Evolutionary conservation across 2,329 filamentous ascomycete species (phyloP).

Genomic region (Xylaria sp.): DNA sequence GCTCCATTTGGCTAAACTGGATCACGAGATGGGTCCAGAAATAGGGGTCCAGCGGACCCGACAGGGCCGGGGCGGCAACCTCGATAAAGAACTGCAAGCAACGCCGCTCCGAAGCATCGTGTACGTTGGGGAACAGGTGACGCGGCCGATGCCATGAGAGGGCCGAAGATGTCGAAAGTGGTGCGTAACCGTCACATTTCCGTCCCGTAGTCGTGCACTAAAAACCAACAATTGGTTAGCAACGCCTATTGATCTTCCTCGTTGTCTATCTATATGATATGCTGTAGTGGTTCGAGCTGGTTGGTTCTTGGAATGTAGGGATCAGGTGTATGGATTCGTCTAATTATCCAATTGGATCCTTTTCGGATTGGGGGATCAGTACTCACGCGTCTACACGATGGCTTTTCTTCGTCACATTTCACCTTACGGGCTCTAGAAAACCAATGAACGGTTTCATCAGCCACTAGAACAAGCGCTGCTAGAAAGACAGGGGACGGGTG

Average conservation of each 20-base stretch:
- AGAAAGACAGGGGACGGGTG: conserved; percentile 4
- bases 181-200: conserved; percentile 51
- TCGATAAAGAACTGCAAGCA: conserved; percentile 54
- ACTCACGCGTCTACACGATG: conserved; percentile 43
- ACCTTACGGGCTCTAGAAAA: conserved; percentile 44
- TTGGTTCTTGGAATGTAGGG: not conserved
- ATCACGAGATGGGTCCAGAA: conserved; percentile 57
- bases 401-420: conserved; percentile 48
- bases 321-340: not conserved
- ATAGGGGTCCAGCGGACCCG: conserved; percentile 52
- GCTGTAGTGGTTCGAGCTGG: not conserved
- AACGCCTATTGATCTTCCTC: not conserved
- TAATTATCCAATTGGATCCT: not conserved
- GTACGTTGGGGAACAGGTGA: conserved; percentile 42
- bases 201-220: conserved; percentile 46
- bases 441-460: conserved; percentile 24
- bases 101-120: conserved; percentile 48
- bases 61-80: conserved; percentile 52
- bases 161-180: conserved; percentile 32
- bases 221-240: conserved; percentile 17
- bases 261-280: not conserved
- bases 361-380: not conserved
- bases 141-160: conserved; percentile 54
- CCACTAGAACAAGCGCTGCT: not conserved
- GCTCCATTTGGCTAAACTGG: conserved; percentile 53